Percentiles rank a stretch among this genome's conserved stretches.
Conservation (phyloP, 2,329 filamentous ascomycete genomes). For the Aspergillus sp. region DNA sequence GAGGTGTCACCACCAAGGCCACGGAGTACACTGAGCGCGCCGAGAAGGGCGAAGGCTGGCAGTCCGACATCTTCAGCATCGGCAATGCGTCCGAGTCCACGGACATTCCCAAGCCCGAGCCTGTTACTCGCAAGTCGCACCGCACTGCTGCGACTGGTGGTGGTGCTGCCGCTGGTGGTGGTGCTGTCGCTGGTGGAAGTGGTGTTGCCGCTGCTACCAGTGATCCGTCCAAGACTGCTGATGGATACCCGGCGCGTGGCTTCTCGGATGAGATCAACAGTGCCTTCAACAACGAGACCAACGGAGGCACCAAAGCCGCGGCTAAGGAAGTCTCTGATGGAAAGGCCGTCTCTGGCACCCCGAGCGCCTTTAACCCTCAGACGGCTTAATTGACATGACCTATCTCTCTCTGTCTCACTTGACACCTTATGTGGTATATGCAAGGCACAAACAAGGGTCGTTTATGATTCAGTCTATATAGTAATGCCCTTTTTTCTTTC, state of each 20-base stretch:
- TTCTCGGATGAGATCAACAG: slow-evolving; percentile 26
- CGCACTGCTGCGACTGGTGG: slow-evolving; percentile 25
- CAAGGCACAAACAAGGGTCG: too few species aligned
- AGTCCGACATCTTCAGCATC: slow-evolving; percentile 86
- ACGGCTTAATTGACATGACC: slow-evolving; percentile 7
- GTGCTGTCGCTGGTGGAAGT: background rate
- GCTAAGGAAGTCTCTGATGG: slow-evolving; percentile 2
- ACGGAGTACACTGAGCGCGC: slow-evolving; percentile 88
- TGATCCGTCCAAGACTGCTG: background rate
- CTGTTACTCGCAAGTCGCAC: slow-evolving; percentile 54
- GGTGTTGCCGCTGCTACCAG: background rate
- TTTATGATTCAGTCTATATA: too few species aligned
- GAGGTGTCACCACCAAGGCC: slow-evolving; percentile 85
- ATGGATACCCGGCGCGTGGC: slow-evolving; percentile 17
- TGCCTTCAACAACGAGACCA: slow-evolving; percentile 17
- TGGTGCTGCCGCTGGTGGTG: slow-evolving; percentile 2
- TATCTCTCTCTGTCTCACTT: too few species aligned
- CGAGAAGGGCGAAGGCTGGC: slow-evolving; percentile 82
- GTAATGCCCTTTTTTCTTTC: background rate
- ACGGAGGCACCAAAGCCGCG: slow-evolving; percentile 3
- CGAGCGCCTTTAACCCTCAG: slow-evolving; percentile 17
- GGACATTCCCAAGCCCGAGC: slow-evolving; percentile 54
- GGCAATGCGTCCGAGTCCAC: slow-evolving; percentile 65
- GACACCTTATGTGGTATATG: too few species aligned
- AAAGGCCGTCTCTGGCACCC: slow-evolving; percentile 7